Evolutionary conservation across 2,329 filamentous ascomycete genomes (phyloP), one percentile per base, ranked within the genome.

Genomic region (Claviceps fusiformis): DNA sequence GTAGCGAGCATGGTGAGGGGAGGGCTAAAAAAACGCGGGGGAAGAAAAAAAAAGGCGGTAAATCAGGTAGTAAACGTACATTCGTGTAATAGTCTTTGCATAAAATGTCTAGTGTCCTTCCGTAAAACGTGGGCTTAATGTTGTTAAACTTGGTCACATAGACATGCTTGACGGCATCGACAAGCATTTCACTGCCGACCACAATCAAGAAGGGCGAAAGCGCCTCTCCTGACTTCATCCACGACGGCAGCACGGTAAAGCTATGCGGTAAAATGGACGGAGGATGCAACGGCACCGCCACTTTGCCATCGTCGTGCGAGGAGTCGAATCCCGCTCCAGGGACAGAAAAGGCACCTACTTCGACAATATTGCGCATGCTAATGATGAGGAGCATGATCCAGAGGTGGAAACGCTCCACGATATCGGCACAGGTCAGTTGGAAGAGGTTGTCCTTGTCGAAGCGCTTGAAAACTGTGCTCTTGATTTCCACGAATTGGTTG

Each of bases 101-200:
- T 8, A 98, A 74, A 5, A 98, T 88, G 65, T 98, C 95, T 17
- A 97, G 79, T 66, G 93, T 95, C 29, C 90, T 83, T 53, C 83
- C 81, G 68, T 98, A 98, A 55, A 98, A 87, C 7, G 80, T 82
- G 3, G 93, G 93, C 60, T 93, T 92, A 61, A 91, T 90, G 63
- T 95, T 95, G 75, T 98, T 98, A 74, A 98, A 98, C 67, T 98
- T 98, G 67, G 85, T 91, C 67, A 98, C 95, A 67, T 97, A 98
- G 27, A 89, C 89, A 66, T 98, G 95, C 69, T 98, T 98, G 68
- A 96, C 81, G 81, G 88, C 91, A 70, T 98, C 93, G 2, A 98
- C 93, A 9, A 95, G 73, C 85, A 96, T 96, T 71, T 98, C 93
- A 59, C 90, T 95, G 1, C 91, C 92, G 7, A 98, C 80, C 0